Percentiles rank a stretch among this genome's conserved stretches.
These are phyloP conservation scores for Saccharum hybrid DNA, from an alignment of 202 grass and related monocot species.

Conservation along the genomic window DNA sequence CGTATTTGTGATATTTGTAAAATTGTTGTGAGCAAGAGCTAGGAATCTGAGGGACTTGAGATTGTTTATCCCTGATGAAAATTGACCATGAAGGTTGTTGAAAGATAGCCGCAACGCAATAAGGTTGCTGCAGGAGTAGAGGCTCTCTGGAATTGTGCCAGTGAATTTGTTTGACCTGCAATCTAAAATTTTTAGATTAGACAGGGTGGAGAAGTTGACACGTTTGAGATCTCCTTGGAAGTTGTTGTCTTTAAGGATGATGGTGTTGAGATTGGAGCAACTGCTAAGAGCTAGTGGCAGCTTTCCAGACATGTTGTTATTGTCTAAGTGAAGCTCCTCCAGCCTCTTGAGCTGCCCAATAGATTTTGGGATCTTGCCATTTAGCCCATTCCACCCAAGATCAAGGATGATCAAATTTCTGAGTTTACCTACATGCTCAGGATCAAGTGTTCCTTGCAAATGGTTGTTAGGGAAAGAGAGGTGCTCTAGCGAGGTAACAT, in stretches of 20 bases:
- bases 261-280: conserved; percentile 37
- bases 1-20: conserved; percentile 51
- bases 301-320: conserved; percentile 43
- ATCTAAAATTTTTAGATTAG: conserved; percentile 44
- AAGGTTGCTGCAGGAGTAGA: conserved; percentile 59
- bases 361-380: conserved; percentile 43
- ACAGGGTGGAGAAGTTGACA: conserved; percentile 53
- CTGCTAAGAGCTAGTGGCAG: conserved; percentile 35
- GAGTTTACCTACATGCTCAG: conserved; percentile 42
- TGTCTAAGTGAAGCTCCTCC: conserved; percentile 40
- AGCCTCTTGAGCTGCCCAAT: conserved; percentile 43
- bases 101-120: conserved; percentile 46
- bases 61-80: conserved; percentile 49
- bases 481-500: conserved; percentile 37
- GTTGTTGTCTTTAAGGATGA: conserved; percentile 36
- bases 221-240: conserved; percentile 40
- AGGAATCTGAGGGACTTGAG: conserved; percentile 47
- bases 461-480: conserved; percentile 50
- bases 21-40: conserved; percentile 42
- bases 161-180: conserved; percentile 46
- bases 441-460: conserved; percentile 45
- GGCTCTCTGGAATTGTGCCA: conserved; percentile 49
- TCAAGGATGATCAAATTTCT: conserved; percentile 52
- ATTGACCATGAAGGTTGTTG: conserved; percentile 63
- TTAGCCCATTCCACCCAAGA: conserved; percentile 51